A percentile compares a stretch with the other conserved stretches of the same genome.
Conservation (phyloP, 129 eudicot genomes). For the Helichrysum umbraculigerum region DNA sequence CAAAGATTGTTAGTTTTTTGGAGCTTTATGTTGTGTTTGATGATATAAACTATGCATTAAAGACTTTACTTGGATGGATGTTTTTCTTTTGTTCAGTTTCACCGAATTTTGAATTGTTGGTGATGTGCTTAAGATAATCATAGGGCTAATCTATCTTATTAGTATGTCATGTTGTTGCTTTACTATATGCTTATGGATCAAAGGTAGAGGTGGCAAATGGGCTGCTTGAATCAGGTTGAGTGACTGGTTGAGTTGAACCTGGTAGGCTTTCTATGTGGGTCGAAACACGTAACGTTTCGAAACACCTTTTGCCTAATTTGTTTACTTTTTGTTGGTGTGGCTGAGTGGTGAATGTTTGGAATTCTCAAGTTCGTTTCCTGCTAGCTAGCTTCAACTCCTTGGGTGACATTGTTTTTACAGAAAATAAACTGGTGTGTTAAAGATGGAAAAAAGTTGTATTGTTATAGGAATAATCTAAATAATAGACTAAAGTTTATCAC, state of each 20-base stretch:
- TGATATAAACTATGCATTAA: neutral
- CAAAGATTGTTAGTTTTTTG: conserved; percentile 14
- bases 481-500: neutral
- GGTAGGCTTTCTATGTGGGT: neutral
- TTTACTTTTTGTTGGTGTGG: neutral
- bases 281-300: neutral
- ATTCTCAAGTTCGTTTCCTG: too few species aligned
- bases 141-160: neutral
- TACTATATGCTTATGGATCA: neutral
- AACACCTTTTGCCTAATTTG: neutral
- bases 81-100: conserved; percentile 14
- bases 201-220: neutral
- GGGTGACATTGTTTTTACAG: too few species aligned
- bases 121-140: neutral
- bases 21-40: neutral
- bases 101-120: neutral
- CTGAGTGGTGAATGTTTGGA: neutral
- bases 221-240: neutral
- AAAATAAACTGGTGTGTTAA: neutral
- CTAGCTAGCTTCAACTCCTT: too few species aligned
- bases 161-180: neutral
- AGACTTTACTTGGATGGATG: conserved; percentile 7
- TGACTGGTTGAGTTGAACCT: neutral
- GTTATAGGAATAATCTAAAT: too few species aligned
- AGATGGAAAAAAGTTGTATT: neutral